These are phyloP conservation scores for Boeremia exigua DNA, from an alignment of 2,329 filamentous ascomycete species.

Conservation along the genomic window DNA sequence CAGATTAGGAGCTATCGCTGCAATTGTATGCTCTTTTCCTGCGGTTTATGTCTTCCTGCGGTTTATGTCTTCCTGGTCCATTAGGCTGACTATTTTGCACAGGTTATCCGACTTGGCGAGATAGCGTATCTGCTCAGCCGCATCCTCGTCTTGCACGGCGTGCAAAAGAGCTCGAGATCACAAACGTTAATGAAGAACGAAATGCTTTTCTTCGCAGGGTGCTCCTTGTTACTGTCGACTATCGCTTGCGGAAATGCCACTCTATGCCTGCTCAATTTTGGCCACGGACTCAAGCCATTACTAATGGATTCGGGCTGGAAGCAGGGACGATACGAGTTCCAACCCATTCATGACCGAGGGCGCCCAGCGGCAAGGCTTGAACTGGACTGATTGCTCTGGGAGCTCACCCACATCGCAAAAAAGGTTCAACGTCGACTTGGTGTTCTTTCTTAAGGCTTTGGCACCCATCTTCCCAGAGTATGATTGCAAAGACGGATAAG, in stretches of 20 bases:
- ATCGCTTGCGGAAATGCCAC: conserved; percentile 10
- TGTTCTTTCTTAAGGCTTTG: too few species aligned
- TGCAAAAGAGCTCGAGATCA: conserved; percentile 3
- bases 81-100: neutral
- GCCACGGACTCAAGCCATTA: conserved; percentile 29
- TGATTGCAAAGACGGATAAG: too few species aligned
- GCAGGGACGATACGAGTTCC: conserved; percentile 11
- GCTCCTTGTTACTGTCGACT: conserved; percentile 15
- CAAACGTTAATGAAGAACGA: conserved; percentile 28
- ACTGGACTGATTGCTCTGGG: too few species aligned
- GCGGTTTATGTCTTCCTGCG: too few species aligned
- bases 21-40: conserved; percentile 20
- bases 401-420: too few species aligned
- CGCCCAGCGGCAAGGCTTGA: conserved; percentile 16
- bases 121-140: conserved; percentile 30
- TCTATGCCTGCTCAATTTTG: conserved; percentile 29
- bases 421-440: too few species aligned
- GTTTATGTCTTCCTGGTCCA: too few species aligned
- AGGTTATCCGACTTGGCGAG: conserved; percentile 23
- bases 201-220: conserved; percentile 28
- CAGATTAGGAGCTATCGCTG: conserved; percentile 13
- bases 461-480: too few species aligned
- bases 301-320: conserved; percentile 19
- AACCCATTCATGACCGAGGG: conserved; percentile 19
- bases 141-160: conserved; percentile 25